Evolutionary conservation across 202 grass and related monocot genomes (phyloP), one percentile per base, ranked within the genome.

Genomic region (Bolboschoenoplectus hybrid): DNA sequence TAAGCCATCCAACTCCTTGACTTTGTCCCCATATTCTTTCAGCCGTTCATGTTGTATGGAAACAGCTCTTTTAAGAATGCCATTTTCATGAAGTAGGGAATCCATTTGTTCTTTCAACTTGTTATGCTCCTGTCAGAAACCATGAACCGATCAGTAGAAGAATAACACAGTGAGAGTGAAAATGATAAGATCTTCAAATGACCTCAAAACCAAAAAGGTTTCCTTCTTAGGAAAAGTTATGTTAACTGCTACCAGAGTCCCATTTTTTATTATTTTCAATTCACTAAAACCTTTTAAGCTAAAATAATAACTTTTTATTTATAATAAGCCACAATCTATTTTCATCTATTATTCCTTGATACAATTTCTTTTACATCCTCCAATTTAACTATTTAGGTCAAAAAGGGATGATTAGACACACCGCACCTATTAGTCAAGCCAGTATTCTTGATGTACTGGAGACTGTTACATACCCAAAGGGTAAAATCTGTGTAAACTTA

Each of bases 91-190:
- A 74, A 92, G 88, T 20, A 94, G 57, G 34, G 61, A 56, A 72
- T 72, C 85, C 1, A 94, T 67, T 91, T 90, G 87, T 85, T 92
- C 86, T 87, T 94, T 94, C 32, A 92, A 82, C 82, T 88, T 80
- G 66, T 87, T 90, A 62, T 90, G 81, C 50, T 94, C 90, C 90
- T 94, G 61, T 49, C 85, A 84, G 35, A 51, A 71, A 39, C 63
- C 14, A 51, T 49, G 9, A 84, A 64, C 72, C 41, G 1, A 60
- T 50, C 35, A 92, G 36, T 17, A 20, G 26, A 44, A 13, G 40
- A 84, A 32, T 6, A 82, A 45, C 6, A 78, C 5, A 2, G 26
- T 78, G 40, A 17, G 1, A 78, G 6, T 51, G 26, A 8, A 56
- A 78, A 78, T 35, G 5, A 76, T 16, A 38, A 4, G 19, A 52